A percentile compares a stretch with the other conserved stretches of the same genome.
phyloP scores from a whole-genome alignment of 2,329 filamentous ascomycete genomes.

The Aspergillus ochraceus region DNA sequence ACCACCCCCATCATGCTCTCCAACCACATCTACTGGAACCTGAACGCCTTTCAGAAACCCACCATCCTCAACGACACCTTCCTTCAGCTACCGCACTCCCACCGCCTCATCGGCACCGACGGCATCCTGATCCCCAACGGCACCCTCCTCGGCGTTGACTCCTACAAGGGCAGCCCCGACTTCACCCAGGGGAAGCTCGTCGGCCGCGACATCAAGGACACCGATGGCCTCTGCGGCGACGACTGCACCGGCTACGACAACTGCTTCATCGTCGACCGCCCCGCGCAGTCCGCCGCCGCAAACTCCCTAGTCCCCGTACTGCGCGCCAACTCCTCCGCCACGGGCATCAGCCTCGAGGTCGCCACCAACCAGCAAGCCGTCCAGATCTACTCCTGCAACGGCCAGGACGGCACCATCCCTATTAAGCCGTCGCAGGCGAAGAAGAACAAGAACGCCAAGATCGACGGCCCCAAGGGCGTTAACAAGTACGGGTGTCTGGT shows the following conservation, averaged over 20 bases:
- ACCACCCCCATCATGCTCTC: constrained; percentile 52
- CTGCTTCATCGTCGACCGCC: constrained; percentile 50
- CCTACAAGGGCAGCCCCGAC: constrained; percentile 50
- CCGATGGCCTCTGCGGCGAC: constrained; percentile 73
- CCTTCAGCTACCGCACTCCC: constrained; percentile 47
- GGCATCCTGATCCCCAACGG: constrained; percentile 74
- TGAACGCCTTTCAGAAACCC: constrained; percentile 48
- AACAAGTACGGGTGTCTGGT: constrained; percentile 80
- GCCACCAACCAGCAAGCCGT: constrained; percentile 82
- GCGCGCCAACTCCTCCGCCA: constrained; percentile 64
- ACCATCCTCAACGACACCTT: constrained; percentile 46
- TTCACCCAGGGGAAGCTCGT: constrained; percentile 80
- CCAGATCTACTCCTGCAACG: constrained; percentile 83
- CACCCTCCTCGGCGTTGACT: constrained; percentile 72
- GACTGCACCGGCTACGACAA: constrained; percentile 83
- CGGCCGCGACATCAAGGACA: constrained; percentile 65
- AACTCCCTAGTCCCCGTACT: constrained; percentile 52
- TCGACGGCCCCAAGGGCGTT: constrained; percentile 47
- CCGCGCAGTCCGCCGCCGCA: constrained; percentile 31
- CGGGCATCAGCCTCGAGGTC: constrained; percentile 80
- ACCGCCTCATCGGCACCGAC: constrained; percentile 49
- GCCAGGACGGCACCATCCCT: constrained; percentile 64
- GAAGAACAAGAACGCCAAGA: constrained; percentile 59
- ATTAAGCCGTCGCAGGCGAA: constrained; percentile 44
- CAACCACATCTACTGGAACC: constrained; percentile 54